Evolutionary conservation across 768 basidiomycete genomes (phyloP).

Genomic region (Porpolomopsis calyptriformis): DNA sequence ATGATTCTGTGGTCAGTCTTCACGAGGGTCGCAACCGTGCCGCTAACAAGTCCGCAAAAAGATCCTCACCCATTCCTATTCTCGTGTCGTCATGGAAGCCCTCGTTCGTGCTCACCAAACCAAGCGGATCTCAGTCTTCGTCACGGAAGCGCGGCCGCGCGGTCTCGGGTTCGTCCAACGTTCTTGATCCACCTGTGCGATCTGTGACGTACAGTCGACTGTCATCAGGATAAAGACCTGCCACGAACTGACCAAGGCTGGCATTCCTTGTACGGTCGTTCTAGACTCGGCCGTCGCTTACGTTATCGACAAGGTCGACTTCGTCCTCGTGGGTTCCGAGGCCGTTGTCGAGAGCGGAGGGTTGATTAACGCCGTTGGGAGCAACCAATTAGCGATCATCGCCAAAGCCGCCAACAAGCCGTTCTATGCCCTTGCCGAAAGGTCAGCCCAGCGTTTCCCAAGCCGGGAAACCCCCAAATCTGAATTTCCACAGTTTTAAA

Average conservation of each 20-base stretch:
- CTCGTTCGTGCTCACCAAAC: conserved; percentile 80
- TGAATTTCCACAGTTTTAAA: conserved; percentile 64
- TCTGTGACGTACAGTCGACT: conserved; percentile 3
- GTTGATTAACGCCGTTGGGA: conserved; percentile 75
- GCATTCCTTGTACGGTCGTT: conserved; percentile 89
- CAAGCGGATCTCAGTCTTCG: conserved; percentile 76
- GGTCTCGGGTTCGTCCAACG: conserved; percentile 61
- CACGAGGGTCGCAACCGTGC: not conserved
- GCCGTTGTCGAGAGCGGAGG: conserved; percentile 97
- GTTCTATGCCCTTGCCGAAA: conserved; percentile 91
- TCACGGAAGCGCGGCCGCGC: conserved; percentile 89
- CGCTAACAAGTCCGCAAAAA: conserved; percentile 21
- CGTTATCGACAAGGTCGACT: conserved; percentile 92
- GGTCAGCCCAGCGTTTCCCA: conserved; percentile 28
- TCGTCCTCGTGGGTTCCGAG: conserved; percentile 93
- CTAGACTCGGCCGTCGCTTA: conserved; percentile 96
- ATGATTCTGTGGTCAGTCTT: conserved; percentile 71
- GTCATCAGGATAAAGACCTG: conserved; percentile 76
- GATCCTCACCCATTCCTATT: conserved; percentile 97
- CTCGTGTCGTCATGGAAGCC: conserved; percentile 89
- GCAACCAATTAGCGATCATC: conserved; percentile 93
- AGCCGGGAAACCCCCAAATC: conserved; percentile 14
- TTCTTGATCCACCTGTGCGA: conserved; percentile 10
- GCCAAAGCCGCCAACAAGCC: conserved; percentile 92
- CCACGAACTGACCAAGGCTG: conserved; percentile 74